A percentile compares a stretch with the other conserved stretches of the same genome.
phyloP scores from a whole-genome alignment of 140 eudicot species.

The Flaveria floridana region DNA sequence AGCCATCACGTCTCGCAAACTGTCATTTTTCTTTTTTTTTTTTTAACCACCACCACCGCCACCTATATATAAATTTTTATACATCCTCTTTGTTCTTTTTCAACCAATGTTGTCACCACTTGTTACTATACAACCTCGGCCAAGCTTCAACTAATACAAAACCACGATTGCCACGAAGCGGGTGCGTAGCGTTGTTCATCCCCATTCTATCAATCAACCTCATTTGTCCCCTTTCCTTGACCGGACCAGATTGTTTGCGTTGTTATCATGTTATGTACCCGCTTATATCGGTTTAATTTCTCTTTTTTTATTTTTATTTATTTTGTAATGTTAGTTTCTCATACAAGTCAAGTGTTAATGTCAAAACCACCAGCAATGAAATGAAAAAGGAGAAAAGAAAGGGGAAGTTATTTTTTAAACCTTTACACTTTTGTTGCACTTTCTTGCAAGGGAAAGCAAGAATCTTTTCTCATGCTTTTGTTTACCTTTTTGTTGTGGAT shows the following conservation, averaged over 20 bases:
- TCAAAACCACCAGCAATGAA: slow-evolving; percentile 36
- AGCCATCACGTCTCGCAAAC: slow-evolving; percentile 24
- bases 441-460: slow-evolving; percentile 33
- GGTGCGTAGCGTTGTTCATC: slow-evolving; percentile 72
- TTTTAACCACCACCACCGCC: neutral
- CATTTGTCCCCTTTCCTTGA: slow-evolving; percentile 29
- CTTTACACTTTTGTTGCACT: slow-evolving; percentile 24
- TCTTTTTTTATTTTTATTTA: slow-evolving; percentile 22
- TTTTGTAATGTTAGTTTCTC: slow-evolving; percentile 33
- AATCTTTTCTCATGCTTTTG: slow-evolving; percentile 31
- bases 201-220: slow-evolving; percentile 17
- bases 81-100: slow-evolving; percentile 15
- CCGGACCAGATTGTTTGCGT: slow-evolving; percentile 11
- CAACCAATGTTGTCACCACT: slow-evolving; percentile 24
- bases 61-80: slow-evolving; percentile 34
- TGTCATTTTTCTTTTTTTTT: neutral
- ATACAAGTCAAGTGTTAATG: slow-evolving; percentile 51
- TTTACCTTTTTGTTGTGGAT: slow-evolving; percentile 14
- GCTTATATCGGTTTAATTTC: slow-evolving; percentile 14
- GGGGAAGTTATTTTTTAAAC: slow-evolving; percentile 39
- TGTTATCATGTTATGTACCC: slow-evolving; percentile 21
- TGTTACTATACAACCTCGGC: slow-evolving; percentile 62
- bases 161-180: slow-evolving; percentile 40
- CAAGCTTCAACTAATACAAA: slow-evolving; percentile 44
- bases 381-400: slow-evolving; percentile 21